These are phyloP conservation scores for Glycine tomentella DNA, from an alignment of 306 rosid species.

Conservation along the genomic window DNA sequence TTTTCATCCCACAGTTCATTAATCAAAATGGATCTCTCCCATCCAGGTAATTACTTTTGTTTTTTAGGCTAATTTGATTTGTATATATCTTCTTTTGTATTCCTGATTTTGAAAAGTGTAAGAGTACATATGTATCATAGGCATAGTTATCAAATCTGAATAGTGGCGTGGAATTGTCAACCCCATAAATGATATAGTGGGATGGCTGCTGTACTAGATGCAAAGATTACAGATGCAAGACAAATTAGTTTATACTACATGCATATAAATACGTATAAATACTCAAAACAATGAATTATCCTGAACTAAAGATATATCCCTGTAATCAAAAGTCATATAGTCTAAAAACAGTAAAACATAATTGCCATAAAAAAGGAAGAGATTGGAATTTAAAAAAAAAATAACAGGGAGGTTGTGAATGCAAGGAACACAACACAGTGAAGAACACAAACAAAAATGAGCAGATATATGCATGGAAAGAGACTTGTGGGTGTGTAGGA, in stretches of 20 bases:
- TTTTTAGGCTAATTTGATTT: conserved; percentile 39
- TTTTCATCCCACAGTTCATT: conserved; percentile 56
- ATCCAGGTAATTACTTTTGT: conserved; percentile 57
- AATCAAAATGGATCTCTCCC: conserved; percentile 58
- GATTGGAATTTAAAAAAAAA: background rate
- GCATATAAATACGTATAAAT: background rate
- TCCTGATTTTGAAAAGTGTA: background rate
- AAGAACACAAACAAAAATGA: background rate
- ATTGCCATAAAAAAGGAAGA: background rate
- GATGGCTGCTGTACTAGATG: background rate
- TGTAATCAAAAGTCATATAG: background rate
- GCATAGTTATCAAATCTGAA: background rate
- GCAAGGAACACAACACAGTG: background rate
- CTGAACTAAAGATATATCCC: background rate
- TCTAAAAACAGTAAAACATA: background rate
- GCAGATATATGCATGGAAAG: conserved; percentile 4
- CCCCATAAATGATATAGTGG: background rate
- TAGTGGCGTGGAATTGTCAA: background rate
- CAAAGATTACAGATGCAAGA: background rate
- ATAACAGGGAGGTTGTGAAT: background rate
- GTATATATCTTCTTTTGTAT: conserved; percentile 9
- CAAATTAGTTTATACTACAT: background rate
- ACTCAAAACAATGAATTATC: background rate
- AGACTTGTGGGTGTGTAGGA: background rate
- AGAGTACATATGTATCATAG: background rate